phyloP scores from a whole-genome alignment of 768 basidiomycete species.

The Cystobasidiopsis lactophilus region DNA sequence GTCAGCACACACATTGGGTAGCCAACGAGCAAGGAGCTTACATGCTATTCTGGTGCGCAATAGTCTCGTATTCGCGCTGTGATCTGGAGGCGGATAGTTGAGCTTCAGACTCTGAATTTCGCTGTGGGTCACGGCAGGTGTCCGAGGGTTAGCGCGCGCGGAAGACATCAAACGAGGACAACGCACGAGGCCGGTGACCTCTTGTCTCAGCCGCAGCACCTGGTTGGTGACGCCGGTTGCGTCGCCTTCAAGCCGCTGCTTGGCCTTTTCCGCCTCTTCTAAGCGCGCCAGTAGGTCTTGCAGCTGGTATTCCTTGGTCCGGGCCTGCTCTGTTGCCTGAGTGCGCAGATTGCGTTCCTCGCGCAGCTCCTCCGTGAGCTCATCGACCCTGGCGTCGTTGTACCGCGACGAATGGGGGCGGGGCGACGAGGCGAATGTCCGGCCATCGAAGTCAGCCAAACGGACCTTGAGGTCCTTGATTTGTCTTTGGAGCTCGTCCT shows the following conservation, averaged over 20 bases:
- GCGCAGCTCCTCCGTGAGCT: neutral
- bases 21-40: too few species aligned
- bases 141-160: too few species aligned
- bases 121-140: neutral
- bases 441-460: neutral
- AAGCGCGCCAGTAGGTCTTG: neutral
- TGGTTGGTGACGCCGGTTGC: neutral
- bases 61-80: neutral
- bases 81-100: neutral
- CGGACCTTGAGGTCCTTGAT: constrained; percentile 2
- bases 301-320: neutral
- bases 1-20: too few species aligned
- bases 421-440: neutral
- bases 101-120: neutral
- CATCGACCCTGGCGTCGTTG: neutral
- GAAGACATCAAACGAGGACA: neutral
- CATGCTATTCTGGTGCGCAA: neutral
- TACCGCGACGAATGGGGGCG: neutral
- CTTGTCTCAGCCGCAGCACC: neutral
- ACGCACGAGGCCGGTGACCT: neutral
- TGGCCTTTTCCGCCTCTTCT: neutral
- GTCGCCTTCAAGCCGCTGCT: neutral
- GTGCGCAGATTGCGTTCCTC: neutral
- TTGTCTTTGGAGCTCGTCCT: neutral
- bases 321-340: neutral